These are phyloP conservation scores for Neocucurbitaria cava DNA, from an alignment of 2,329 filamentous ascomycete species.

Conservation along the genomic window DNA sequence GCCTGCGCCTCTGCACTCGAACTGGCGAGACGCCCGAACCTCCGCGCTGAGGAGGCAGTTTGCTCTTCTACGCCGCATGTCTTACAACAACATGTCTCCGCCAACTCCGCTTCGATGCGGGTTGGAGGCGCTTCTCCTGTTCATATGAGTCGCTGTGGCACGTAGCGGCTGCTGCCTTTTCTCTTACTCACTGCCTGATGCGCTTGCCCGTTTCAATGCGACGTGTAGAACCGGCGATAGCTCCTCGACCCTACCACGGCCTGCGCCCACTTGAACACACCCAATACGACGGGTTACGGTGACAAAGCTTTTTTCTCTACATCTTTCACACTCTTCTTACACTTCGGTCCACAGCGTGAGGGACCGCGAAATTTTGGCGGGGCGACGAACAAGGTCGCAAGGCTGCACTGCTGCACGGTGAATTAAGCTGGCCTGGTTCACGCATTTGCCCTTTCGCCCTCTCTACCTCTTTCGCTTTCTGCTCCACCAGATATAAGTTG, in stretches of 20 bases:
- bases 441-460: constrained; percentile 9
- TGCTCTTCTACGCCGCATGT: not conserved
- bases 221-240: constrained; percentile 6
- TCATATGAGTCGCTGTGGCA: constrained; percentile 10
- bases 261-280: constrained; percentile 8
- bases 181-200: constrained; percentile 9
- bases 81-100: constrained; percentile 1
- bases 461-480: not conserved
- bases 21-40: constrained; percentile 15
- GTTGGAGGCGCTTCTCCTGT: constrained; percentile 2
- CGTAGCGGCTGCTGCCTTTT: constrained; percentile 9
- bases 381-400: constrained; percentile 21
- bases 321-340: not conserved
- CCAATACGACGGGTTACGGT: constrained; percentile 4
- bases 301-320: not conserved
- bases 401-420: constrained; percentile 15
- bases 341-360: not conserved
- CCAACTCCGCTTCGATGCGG: constrained; percentile 2
- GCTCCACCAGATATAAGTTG: constrained; percentile 5
- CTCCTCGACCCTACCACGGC: constrained; percentile 9
- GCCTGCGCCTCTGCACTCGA: constrained; percentile 6
- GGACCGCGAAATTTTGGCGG: constrained; percentile 2
- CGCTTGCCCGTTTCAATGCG: constrained; percentile 15
- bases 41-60: constrained; percentile 7
- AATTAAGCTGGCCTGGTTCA: constrained; percentile 6